Evolutionary conservation across 106 monocot genomes (phyloP), one percentile per base, ranked within the genome.

Genomic region (Dendrobium officinale): DNA sequence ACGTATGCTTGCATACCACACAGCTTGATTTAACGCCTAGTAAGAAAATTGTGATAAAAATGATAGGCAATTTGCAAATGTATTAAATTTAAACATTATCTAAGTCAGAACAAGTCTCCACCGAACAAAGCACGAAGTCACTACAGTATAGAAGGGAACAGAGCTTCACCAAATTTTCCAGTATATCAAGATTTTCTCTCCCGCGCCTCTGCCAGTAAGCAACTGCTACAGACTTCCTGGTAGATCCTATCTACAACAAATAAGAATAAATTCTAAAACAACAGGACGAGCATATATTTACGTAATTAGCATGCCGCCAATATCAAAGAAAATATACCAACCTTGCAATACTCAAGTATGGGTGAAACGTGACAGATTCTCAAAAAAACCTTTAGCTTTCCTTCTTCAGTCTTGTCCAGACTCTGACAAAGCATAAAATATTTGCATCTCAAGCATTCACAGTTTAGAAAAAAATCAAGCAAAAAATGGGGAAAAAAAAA

Each of bases 311-410:
- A 73, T 51, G 79, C 6, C 18, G 70, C 29, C 76, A 27, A 75
- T 74, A 47, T 29, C 31, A 15, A 29, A 67, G 18, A 40, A 66
- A 74, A 31, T 8, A 70, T 9, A 20, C 45, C 19, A 79, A 93
- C 99, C 95, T 99, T 95, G 80, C 99, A 99, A 67, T 95, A 83
- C 88, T 99, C 99, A 41, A 99, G 95, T 81, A 99, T 91, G 61
- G 99, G 89, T 72, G 88, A 90, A 79, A 99, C 91, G 85, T 93
- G 82, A 84, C 79, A 82, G 79, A 80, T 95, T 86, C 82, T 95
- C 42, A 99, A 58, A 17, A 73, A 72, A 86, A 99, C 82, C 79
- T 87, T 95, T 80, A 91, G 55, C 84, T 90, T 90, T 51, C 83
- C 88, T 68, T 85, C 81, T 83, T 93, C 88, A 80, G 74, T 81